Conservation (phyloP, 345 rosid genomes). For the Eutrema yunnanense region DNA sequence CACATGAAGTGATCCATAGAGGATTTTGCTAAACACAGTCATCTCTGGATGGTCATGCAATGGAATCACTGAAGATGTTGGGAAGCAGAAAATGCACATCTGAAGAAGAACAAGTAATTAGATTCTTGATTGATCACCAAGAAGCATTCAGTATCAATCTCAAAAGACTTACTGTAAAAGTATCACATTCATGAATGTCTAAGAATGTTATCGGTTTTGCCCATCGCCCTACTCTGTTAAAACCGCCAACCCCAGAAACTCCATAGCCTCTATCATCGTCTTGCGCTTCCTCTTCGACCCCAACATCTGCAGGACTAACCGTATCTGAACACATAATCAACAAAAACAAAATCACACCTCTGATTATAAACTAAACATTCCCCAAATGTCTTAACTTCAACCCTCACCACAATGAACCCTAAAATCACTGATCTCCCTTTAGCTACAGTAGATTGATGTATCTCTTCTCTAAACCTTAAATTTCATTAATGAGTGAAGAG, state of each 20-base stretch:
- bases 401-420: not conserved
- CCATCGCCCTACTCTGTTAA: constrained; percentile 66
- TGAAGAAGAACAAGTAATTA: constrained; percentile 30
- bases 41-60: constrained; percentile 95
- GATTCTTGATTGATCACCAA: not conserved
- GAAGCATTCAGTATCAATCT: not conserved
- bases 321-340: constrained; percentile 49
- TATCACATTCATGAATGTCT: constrained; percentile 60
- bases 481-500: not conserved
- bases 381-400: not conserved
- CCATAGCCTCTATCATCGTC: constrained; percentile 93
- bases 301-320: constrained; percentile 71
- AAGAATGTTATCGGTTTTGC: constrained; percentile 88
- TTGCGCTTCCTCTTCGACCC: constrained; percentile 54
- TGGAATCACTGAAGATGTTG: constrained; percentile 90
- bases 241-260: constrained; percentile 42
- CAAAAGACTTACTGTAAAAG: constrained; percentile 53
- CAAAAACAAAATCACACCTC: constrained; percentile 1
- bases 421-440: not conserved
- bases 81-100: constrained; percentile 97
- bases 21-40: constrained; percentile 91
- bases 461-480: not conserved
- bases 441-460: not conserved
- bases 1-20: constrained; percentile 88
- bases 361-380: not conserved